These are phyloP conservation scores for Paramecium tetraurelia DNA, from an alignment of 73 alveolate species.

Conservation along the genomic window DNA sequence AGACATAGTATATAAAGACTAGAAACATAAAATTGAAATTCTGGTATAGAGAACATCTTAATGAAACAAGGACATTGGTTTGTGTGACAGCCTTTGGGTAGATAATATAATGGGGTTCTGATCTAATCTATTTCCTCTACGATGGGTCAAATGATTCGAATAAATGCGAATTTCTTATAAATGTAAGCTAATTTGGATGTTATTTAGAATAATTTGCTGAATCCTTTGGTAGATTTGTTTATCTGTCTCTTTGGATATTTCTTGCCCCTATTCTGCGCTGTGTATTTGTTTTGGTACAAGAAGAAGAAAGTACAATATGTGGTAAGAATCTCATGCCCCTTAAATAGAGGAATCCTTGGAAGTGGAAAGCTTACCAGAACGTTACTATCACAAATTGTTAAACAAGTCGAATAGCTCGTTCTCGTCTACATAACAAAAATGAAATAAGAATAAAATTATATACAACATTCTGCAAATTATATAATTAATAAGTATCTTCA, in stretches of 20 bases:
- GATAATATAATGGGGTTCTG: not conserved
- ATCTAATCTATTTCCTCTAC: not conserved
- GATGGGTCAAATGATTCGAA: not conserved
- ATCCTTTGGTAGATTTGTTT: not conserved
- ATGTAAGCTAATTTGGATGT: not conserved
- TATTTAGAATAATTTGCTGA: not conserved
- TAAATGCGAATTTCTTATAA: not conserved
- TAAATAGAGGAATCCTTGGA: not conserved
- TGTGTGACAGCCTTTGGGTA: not conserved
- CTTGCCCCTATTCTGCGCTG: not conserved
- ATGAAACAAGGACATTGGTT: not conserved
- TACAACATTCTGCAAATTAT: slow-evolving; percentile 57
- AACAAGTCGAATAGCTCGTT: not conserved
- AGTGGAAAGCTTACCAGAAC: slow-evolving; percentile 5
- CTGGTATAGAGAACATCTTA: not conserved
- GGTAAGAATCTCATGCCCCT: not conserved
- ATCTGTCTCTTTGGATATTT: not conserved
- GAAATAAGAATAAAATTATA: slow-evolving; percentile 49
- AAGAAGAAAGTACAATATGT: not conserved
- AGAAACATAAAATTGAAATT: not conserved
- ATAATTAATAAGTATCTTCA: not conserved
- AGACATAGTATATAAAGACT: not conserved
- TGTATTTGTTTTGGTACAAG: not conserved
- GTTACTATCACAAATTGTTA: not conserved
- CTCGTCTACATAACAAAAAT: slow-evolving; percentile 68